Base-by-base conservation (phyloP, 441 rosid species). In the Heliophila coronopifolia region DNA sequence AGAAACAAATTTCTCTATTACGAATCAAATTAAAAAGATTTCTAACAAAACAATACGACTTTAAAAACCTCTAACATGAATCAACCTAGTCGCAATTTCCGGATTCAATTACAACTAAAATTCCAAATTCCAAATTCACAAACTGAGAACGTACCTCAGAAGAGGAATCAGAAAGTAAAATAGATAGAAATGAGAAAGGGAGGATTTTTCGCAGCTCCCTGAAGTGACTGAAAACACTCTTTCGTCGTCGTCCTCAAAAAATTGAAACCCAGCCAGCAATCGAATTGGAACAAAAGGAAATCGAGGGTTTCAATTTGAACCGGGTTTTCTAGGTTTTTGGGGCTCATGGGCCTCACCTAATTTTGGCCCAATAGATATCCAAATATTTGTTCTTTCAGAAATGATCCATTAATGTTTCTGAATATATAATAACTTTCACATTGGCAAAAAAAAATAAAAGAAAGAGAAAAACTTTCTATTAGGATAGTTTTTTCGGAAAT, bases 291-390 rank as follows among this genome's bases (percentile, higher is more conserved):
- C n/a, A 40, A 39, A 18, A 2, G 16, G 10, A n/a, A 39, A 54
- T 54, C 55, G 67, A 47, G 67, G 68, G 61, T 63, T 46, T 54
- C 43, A 25, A 31, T 54, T 63, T 46, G 61, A 63, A 63, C 61
- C 62, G 62, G 67, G 30, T 12, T 61, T 22, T 30, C 14, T 30
- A 10, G 35, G 22, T 40, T 45, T 24, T 62, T 47, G 37, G 54
- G 67, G 59, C 42, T 61, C 36, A 22, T 8, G 59, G 54, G 60
- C 67, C 34, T 46, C 15, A 31, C 59, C 54, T 61, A 43, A 37
- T 26, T 25, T 42, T 13, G 42, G 59, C 66, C 66, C 59, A 5
- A 41, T 25, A 1, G 3, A 35, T 15, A 18, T 36, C 46, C n/a
- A n/a, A n/a, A n/a, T n/a, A n/a, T n/a, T n/a, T n/a, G n/a, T n/a